Evolutionary conservation across 257 asterid genomes (phyloP).

Genomic region (Przewalskia tangutica): DNA sequence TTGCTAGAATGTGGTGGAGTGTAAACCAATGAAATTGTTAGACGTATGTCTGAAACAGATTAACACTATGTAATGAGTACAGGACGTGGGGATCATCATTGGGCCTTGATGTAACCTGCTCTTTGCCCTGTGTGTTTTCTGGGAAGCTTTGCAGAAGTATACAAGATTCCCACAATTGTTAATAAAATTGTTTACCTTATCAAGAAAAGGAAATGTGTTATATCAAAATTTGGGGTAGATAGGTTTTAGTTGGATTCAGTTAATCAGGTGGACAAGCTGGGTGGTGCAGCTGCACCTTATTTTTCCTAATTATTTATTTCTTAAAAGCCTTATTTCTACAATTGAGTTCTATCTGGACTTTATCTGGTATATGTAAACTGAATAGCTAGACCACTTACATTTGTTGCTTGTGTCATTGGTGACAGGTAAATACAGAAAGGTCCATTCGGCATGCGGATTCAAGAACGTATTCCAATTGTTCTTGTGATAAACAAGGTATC

Average conservation of each 20-base stretch:
- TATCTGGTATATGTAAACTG: not conserved
- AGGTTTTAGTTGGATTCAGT: not conserved
- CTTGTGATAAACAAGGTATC: constrained; percentile 87
- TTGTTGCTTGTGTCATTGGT: not conserved
- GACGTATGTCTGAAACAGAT: no score
- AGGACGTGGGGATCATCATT: not conserved
- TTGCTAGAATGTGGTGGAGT: not conserved
- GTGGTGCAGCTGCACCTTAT: not conserved
- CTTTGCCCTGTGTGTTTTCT: not conserved
- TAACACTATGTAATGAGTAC: no score
- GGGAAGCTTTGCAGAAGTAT: not conserved
- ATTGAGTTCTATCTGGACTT: not conserved
- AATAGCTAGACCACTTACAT: not conserved
- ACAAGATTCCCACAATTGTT: no score
- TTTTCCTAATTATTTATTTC: not conserved
- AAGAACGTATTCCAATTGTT: constrained; percentile 76
- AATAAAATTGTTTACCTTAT: no score
- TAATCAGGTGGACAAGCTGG: not conserved
- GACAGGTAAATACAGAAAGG: constrained; percentile 85
- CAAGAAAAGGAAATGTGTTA: not conserved
- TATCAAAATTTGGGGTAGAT: not conserved
- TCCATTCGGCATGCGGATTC: constrained; percentile 83
- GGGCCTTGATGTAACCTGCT: not conserved
- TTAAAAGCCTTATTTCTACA: not conserved
- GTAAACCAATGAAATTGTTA: no score